These are phyloP conservation scores for Saccharomyces eubayanus DNA, from an alignment of 805 yeast species.

Conservation along the genomic window DNA sequence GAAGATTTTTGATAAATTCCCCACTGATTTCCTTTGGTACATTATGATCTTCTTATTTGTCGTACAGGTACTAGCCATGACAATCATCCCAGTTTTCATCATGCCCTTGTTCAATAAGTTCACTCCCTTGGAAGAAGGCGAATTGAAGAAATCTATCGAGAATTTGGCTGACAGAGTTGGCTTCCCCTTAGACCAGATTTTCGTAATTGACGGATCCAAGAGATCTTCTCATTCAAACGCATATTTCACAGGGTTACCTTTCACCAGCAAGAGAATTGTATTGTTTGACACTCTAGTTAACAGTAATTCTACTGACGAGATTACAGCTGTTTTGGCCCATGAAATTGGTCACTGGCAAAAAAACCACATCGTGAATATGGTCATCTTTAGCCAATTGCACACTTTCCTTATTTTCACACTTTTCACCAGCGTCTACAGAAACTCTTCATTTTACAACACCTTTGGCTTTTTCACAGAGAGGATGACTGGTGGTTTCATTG, in stretches of 20 bases:
- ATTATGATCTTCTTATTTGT: constrained; percentile 61
- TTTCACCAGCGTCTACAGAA: constrained; percentile 74
- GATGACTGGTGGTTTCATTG: background rate
- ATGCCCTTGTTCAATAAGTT: constrained; percentile 90
- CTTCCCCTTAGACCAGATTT: constrained; percentile 81
- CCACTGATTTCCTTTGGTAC: constrained; percentile 74
- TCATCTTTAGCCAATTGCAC: constrained; percentile 57
- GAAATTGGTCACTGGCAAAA: constrained; percentile 98
- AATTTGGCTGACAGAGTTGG: constrained; percentile 61
- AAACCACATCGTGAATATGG: constrained; percentile 74
- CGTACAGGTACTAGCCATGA: constrained; percentile 65
- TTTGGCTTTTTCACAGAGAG: constrained; percentile 54
- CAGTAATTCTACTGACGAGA: constrained; percentile 66
- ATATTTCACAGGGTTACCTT: constrained; percentile 90
- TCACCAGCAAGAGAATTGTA: constrained; percentile 87
- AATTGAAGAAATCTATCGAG: constrained; percentile 74
- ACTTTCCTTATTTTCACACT: constrained; percentile 56
- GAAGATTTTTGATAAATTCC: constrained; percentile 72
- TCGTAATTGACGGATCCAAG: constrained; percentile 93
- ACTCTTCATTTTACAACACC: constrained; percentile 64
- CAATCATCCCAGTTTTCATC: constrained; percentile 75
- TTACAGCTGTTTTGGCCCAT: constrained; percentile 94
- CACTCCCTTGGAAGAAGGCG: constrained; percentile 85
- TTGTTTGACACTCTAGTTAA: constrained; percentile 84
- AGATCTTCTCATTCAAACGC: constrained; percentile 97